Evolutionary conservation across 352 stramenopile genomes (phyloP), one percentile per base, ranked within the genome.

Genomic region (Phytophthora kernoviae): DNA sequence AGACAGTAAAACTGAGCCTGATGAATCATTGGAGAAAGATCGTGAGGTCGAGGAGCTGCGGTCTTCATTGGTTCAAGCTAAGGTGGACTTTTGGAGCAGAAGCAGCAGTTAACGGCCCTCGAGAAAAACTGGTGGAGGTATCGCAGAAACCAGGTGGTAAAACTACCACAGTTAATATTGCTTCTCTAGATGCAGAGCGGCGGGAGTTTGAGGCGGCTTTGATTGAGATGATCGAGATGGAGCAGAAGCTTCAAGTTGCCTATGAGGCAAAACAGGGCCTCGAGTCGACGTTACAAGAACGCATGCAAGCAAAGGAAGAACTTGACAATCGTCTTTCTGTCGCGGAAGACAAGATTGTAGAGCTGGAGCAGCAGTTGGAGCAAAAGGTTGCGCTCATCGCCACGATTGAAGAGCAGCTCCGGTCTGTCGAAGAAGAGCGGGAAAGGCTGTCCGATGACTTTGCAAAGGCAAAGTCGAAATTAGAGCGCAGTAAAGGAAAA

Each of bases 221-320:
- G 54, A 86, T 84, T 34, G 78, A 88, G 42, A 73, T 88, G 60
- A 86, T 88, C 30, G 75, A 82, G 32, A 85, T 88, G 76, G 78
- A 88, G 44, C 70, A 79, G 41, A 88, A 86, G 40, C 71, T 88
- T 12, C 78, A 88, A 48, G 63, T 75, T 4, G 78, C 76, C 6
- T 88, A 88, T 47, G 78, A 85, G 64, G 78, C 71, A 17, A 79
- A 86, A 21, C 77, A 84, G 39, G 68, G 58, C 4, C 62, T 88
- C 15, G 78, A 88, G 37, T 73, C 70, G 1, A 72, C 73, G 26
- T 54, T 86, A 9, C 71, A 86, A 52, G 78, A 88, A 55, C 71
- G 77, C 4, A 63, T 73, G 43, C 66, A 84, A 39, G 73, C 71
- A 12, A 84, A 83, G 43, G 45, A 61, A 6, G 48, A 74, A 22